Conservation (phyloP, 805 yeast species). For the Metschnikowia proteae region DNA sequence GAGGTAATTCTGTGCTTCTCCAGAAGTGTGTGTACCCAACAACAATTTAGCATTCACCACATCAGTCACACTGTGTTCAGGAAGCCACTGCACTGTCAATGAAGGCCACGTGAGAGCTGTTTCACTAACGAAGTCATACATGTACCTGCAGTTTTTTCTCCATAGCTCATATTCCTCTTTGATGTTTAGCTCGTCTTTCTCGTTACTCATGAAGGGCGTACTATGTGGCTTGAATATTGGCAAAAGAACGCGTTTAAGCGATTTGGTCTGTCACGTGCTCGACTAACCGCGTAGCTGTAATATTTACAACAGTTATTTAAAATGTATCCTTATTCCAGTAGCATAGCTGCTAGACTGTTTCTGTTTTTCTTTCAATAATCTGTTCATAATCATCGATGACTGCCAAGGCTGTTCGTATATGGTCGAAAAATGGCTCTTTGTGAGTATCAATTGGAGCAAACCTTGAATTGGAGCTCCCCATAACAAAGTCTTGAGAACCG, state of each 20-base stretch:
- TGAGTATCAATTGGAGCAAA: not conserved
- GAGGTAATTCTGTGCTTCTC: conserved; percentile 60
- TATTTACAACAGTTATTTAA: too few species aligned
- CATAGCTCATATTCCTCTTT: conserved; percentile 72
- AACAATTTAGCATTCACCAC: conserved; percentile 49
- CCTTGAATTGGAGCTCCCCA: not conserved
- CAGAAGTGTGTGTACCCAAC: conserved; percentile 72
- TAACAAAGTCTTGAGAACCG: not conserved
- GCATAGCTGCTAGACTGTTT: conserved; percentile 2
- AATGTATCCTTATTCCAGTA: too few species aligned
- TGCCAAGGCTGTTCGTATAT: conserved; percentile 2
- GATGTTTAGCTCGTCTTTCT: conserved; percentile 27
- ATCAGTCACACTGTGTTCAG: conserved; percentile 28
- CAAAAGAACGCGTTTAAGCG: not conserved
- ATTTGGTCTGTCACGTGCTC: not conserved
- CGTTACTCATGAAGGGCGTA: conserved; percentile 9
- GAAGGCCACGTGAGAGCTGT: conserved; percentile 83
- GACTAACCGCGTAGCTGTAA: not conserved
- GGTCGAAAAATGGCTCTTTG: conserved; percentile 3
- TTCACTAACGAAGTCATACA: conserved; percentile 81
- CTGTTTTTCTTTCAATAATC: conserved; percentile 9
- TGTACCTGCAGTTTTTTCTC: conserved; percentile 75
- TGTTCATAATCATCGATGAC: not conserved
- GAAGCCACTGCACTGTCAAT: conserved; percentile 74
- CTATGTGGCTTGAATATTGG: not conserved